Percentiles rank a stretch among this genome's conserved stretches.
Evolutionary conservation across 2,329 filamentous ascomycete species (phyloP).

Genomic region (Fusarium annulatum): DNA sequence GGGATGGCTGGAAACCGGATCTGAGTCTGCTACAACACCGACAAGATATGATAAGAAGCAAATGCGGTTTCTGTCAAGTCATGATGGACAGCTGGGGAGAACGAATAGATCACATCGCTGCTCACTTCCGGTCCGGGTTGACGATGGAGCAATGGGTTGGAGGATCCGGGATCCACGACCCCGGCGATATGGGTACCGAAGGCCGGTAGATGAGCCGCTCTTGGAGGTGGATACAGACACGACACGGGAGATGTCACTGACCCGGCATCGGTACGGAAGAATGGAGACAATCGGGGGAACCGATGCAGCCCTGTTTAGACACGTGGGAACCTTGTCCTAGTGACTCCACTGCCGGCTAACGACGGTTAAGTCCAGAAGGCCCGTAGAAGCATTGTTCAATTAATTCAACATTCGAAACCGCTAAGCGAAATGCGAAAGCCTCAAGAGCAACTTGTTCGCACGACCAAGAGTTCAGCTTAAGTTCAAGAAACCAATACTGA

Average conservation of each 20-base stretch:
- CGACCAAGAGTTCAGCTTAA: background rate
- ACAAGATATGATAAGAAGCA: slow-evolving; percentile 44
- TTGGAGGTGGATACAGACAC: slow-evolving; percentile 2
- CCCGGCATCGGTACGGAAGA: slow-evolving; percentile 19
- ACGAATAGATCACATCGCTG: slow-evolving; percentile 45
- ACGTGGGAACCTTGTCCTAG: slow-evolving; percentile 29
- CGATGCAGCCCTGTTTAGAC: slow-evolving; percentile 28
- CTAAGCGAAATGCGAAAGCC: background rate
- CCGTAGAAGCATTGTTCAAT: background rate
- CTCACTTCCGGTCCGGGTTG: slow-evolving; percentile 45
- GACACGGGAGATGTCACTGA: slow-evolving; percentile 2
- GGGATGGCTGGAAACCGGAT: slow-evolving; percentile 60
- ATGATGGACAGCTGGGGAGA: slow-evolving; percentile 45
- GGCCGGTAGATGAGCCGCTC: background rate
- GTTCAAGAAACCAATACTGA: background rate
- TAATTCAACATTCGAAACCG: background rate
- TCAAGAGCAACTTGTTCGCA: background rate
- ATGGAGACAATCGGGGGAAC: slow-evolving; percentile 20
- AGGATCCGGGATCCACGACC: slow-evolving; percentile 38
- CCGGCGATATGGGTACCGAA: slow-evolving; percentile 23
- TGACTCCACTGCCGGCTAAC: slow-evolving; percentile 21
- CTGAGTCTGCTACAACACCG: slow-evolving; percentile 48
- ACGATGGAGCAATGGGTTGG: slow-evolving; percentile 46
- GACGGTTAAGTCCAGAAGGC: slow-evolving; percentile 11
- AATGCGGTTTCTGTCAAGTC: slow-evolving; percentile 47